Percentiles rank a stretch among this genome's conserved stretches.
Evolutionary conservation across 2,329 filamentous ascomycete species (phyloP).

Genomic region (Colletotrichum graminicola): DNA sequence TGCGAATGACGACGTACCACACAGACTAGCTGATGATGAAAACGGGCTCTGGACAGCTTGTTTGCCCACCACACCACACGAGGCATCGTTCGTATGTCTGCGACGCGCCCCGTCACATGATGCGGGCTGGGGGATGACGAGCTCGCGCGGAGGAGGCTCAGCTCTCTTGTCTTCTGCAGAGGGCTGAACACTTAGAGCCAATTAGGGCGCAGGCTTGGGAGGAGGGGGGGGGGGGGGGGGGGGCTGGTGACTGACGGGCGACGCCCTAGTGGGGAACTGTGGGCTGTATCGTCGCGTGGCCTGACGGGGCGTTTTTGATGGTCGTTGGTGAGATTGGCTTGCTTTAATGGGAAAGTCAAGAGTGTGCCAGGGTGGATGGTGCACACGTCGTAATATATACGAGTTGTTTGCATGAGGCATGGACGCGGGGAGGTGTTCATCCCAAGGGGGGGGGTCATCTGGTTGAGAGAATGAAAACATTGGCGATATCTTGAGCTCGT

Average conservation of each 20-base stretch:
- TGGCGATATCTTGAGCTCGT: background rate
- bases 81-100: background rate
- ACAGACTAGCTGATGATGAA: background rate
- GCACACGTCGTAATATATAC: background rate
- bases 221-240: background rate
- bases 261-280: constrained; percentile 5
- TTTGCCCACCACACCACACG: background rate
- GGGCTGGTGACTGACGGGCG: background rate
- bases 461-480: background rate
- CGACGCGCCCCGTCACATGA: background rate
- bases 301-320: constrained; percentile 3
- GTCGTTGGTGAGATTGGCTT: background rate
- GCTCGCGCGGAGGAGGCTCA: constrained; percentile 29
- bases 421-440: background rate
- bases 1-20: background rate
- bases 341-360: background rate
- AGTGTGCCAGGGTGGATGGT: background rate
- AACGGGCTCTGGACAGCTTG: rapidly evolving
- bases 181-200: constrained; percentile 17
- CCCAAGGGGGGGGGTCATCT: background rate
- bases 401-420: constrained; percentile 9
- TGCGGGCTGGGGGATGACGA: constrained; percentile 5
- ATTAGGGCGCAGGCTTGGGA: background rate
- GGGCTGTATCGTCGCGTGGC: constrained; percentile 5
- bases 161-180: background rate